Evolutionary conservation across 768 basidiomycete species (phyloP), one percentile per base, ranked within the genome.

Genomic region (Glaciozyma martinii): DNA sequence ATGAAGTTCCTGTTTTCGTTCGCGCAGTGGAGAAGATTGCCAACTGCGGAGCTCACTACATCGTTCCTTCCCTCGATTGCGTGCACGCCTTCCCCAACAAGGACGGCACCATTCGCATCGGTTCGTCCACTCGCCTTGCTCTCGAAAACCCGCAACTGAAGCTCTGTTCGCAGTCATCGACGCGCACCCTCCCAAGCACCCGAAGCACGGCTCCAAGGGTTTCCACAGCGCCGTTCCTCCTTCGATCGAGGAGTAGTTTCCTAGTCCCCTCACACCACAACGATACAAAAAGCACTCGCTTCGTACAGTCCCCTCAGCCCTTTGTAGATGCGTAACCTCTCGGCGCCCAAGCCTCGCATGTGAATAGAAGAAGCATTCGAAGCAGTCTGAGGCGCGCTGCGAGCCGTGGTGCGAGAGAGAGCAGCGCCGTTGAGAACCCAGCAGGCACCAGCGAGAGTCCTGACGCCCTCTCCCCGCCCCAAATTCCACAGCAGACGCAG

Each of bases 1-100:
- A 18, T 27, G 3, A 27, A n/a, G 18, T 25, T 19, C 18, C 50
- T 33, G 13, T 13, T n/a, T n/a, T 21, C 60, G 18, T 16, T 5
- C 19, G 15, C 30, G 23, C 71, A 43, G 70, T 72, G 47, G 73
- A 73, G 63, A 74, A 74, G 68, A 72, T 74, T 66, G 62, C 63
- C 30, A 43, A 64, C 56, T 57, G 30, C 9, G 69, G 71, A 37
- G 66, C 70, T 23, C 66, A 68, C 64, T 71, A 66, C 66, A 43
- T 32, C 30, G 52, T 49, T 18, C 55, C 19, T n/a, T 56, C 43
- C 18, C 63, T 60, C 66, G 69, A 71, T 44, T 71, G 69, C 66
- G 69, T 71, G 18, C 66, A 67, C 62, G 54, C 60, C 37, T 60
- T 56, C 55, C 53, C 57, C 2, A 59, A 65, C 47, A 62, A 59